phyloP scores from a whole-genome alignment of 1,284 basidiomycete species.

The Marasmius fiardii region DNA sequence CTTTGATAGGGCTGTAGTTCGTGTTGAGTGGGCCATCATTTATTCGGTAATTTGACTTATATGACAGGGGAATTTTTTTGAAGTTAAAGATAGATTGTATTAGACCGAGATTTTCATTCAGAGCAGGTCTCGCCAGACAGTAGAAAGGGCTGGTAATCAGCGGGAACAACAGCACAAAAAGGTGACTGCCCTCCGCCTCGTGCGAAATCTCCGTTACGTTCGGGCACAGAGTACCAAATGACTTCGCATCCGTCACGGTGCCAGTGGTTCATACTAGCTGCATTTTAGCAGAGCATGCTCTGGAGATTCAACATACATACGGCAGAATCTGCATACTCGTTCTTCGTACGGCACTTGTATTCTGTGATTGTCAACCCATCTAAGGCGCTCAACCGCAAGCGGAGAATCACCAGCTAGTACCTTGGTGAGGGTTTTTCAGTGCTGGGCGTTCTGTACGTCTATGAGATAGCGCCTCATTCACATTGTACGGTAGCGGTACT shows the following conservation, averaged over 20 bases:
- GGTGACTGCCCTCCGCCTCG: too few species aligned
- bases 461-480: background rate
- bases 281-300: background rate
- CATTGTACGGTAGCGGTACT: background rate
- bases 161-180: too few species aligned
- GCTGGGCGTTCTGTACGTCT: background rate
- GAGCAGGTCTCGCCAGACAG: too few species aligned
- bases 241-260: background rate
- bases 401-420: background rate
- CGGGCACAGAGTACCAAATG: background rate
- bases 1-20: too few species aligned
- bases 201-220: too few species aligned
- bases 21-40: too few species aligned
- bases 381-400: background rate
- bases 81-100: too few species aligned
- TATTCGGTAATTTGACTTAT: too few species aligned
- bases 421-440: constrained; percentile 1
- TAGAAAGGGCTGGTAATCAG: too few species aligned
- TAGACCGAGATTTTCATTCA: too few species aligned
- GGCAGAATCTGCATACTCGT: background rate
- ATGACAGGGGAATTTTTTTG: too few species aligned
- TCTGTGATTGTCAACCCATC: background rate
- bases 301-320: background rate
- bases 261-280: background rate
- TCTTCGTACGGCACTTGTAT: background rate